Base-by-base conservation (phyloP, 805 yeast genomes). In the Lipomyces lipofer region DNA sequence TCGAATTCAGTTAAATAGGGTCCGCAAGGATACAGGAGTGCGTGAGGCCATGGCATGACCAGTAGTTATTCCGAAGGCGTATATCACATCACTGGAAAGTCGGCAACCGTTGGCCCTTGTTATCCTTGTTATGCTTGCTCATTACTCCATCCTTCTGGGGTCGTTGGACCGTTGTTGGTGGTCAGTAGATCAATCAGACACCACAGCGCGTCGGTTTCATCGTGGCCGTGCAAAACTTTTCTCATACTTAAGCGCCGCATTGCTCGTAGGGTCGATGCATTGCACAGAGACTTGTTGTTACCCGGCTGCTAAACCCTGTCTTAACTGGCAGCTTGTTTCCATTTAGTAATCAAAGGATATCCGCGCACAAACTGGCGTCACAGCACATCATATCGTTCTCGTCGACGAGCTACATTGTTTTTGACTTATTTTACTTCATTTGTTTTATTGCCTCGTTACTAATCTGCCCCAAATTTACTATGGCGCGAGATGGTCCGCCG, bases 91-190 rank as follows among this genome's bases (percentile, higher is more conserved):
- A 21, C 13, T 35, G 40, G 12, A 3, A 24, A 35, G 40, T 35
- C 40, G 40, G 40, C 40, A 35, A 12, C 40, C 40, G 24, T 17
- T 35, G 40, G 40, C 40, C 24, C 40, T 35, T 35, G 40, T 35
- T 15, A 15, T 35, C 24, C 40, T 35, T 35, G 40, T 35, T 15
- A 15, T 35, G n/a, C 40, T 35, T 35, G 40, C 40, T 35, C 40
- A 35, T 24, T 35, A 35, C 40, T 35, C 24, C 21, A 24, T 35
- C 9, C 17, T 35, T 35, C 40, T 35, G 17, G 21, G 40, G 40
- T 17, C 1, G 40, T 4, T 35, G 19, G 24, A 35, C 12, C 1
- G 24, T 3, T 17, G 40, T 24, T 35, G 40, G 40, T 35, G 40
- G 40, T 35, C n/a, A n/a, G n/a, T n/a, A n/a, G n/a, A n/a, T n/a